Evolutionary conservation across 768 basidiomycete species (phyloP), one percentile per base, ranked within the genome.

Genomic region (Boletus patriciae): DNA sequence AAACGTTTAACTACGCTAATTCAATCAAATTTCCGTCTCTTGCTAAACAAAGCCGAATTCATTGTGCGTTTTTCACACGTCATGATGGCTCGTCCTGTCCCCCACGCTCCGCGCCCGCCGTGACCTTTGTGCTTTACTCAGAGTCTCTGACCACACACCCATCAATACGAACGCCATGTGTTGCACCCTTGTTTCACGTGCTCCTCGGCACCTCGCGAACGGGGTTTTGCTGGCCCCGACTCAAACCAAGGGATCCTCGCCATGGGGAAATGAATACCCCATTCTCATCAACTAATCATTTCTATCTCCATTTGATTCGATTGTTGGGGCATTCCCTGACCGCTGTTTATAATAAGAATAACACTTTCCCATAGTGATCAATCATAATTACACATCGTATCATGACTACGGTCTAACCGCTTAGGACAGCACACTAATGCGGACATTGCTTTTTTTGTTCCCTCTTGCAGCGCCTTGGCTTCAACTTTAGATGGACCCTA

Each of bases 1-100:
- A 70, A 69, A 70, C 62, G 70, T 61, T 55, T 70, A 69, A 70
- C 63, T 57, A 72, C 55, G 60, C 54, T 72, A 70, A 72, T 66
- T 70, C 58, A 66, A 68, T 70, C 63, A 58, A 59, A 56, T 65
- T 38, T 60, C 61, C 56, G 59, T 54, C 40, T 63, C 55, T 61
- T 63, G 67, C 68, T 42, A 57, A 63, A 55, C 44, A 45, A 46
- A 42, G 44, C 37, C 23, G 25, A 25, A 25, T 18, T 37, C 46
- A 41, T 36, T 7, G 10, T 31, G 31, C 46, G 27, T 42, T 40
- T 19, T 56, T 52, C 56, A 62, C 60, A 67, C 65, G 62, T 67
- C 68, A 70, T 54, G 57, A 48, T 45, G 46, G 23, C 45, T 52
- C 18, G n/a, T 46, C 21, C 40, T 46, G 25, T 16, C 29, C 52